Evolutionary conservation across 1,284 basidiomycete species (phyloP), one percentile per base, ranked within the genome.

Genomic region (Pyrrhoderma lamaoense): DNA sequence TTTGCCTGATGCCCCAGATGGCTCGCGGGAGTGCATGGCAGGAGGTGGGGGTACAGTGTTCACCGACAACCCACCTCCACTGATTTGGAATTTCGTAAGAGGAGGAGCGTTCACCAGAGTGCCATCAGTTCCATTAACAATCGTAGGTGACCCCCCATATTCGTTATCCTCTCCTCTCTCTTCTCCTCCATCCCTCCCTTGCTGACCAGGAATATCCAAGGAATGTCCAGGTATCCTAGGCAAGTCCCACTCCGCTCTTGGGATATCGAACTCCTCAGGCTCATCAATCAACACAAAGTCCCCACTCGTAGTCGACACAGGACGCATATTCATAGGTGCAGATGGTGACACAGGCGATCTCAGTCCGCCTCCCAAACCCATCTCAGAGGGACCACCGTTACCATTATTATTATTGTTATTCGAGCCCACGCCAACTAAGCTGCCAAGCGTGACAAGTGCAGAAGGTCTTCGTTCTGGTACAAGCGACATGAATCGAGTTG

Each of bases 221-320:
- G 49, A 51, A 11, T 44, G 44, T 25, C 44, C 47, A 11, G 53
- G 53, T 25, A 54, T 54, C 11, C 49, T 39, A 8, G 53, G 53
- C 39, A 54, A 25, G 9, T 47, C 49, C 53, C 53, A 54, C 27
- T 54, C 49, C 8, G 44, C 53, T 8, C 40, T 21, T 8, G 53
- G 47, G 2, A 50, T 42, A 37, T 50, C 66, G 0, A 62, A 67
- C 9, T 57, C 62, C 19, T 68, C 67, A 0, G 67, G 65, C 45
- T 79, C 75, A 55, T 79, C 79, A 0, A 81, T 78, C 69, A 82
- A 74, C 36, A 80, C 77, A 60, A 77, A 82, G 23, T 80, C 79
- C 11, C 48, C 46, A 23, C 72, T 53, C 13, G 42, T 25, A 11
- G 47, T 31, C 8, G 47, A 38, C 50, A 52, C 18, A 14, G 50